Conservation (phyloP, 176 grass and related monocot genomes). For the Avena eriantha region DNA sequence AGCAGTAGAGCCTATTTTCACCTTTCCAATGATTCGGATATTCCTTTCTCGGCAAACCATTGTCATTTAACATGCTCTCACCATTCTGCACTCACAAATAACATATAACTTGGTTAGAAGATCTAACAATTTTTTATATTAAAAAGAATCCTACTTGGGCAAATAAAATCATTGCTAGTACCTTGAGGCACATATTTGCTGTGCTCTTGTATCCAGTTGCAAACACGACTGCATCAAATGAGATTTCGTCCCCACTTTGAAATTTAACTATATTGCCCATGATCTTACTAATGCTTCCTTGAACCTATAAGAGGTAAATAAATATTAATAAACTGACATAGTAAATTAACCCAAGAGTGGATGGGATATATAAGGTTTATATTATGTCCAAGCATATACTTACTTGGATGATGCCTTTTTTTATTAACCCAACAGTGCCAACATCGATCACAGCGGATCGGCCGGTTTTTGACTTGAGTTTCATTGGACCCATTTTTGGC, state of each 20-base stretch:
- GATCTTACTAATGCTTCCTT: conserved; percentile 26
- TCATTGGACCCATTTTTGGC: conserved; percentile 44
- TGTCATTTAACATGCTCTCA: conserved; percentile 15
- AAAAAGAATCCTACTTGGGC: not conserved
- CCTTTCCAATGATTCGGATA: not conserved
- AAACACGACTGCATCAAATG: conserved; percentile 48
- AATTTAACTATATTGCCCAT: conserved; percentile 32
- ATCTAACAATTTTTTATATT: not conserved
- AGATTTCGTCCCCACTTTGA: not conserved
- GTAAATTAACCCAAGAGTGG: not conserved
- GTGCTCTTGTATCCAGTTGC: conserved; percentile 60
- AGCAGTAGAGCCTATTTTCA: not conserved
- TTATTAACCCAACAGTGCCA: conserved; percentile 46
- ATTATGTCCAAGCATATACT: not conserved
- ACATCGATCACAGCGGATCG: conserved; percentile 49
- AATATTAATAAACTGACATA: not conserved
- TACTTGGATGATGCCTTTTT: conserved; percentile 50
- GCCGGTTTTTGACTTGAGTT: conserved; percentile 30
- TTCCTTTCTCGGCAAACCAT: not conserved
- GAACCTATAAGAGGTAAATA: not conserved
- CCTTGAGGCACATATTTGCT: conserved; percentile 51
- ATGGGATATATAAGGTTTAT: not conserved
- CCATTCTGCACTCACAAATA: not conserved
- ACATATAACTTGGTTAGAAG: not conserved
- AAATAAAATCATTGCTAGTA: not conserved